Evolutionary conservation across 2,329 filamentous ascomycete genomes (phyloP), one percentile per base, ranked within the genome.

Genomic region (Colletotrichum sublineola): DNA sequence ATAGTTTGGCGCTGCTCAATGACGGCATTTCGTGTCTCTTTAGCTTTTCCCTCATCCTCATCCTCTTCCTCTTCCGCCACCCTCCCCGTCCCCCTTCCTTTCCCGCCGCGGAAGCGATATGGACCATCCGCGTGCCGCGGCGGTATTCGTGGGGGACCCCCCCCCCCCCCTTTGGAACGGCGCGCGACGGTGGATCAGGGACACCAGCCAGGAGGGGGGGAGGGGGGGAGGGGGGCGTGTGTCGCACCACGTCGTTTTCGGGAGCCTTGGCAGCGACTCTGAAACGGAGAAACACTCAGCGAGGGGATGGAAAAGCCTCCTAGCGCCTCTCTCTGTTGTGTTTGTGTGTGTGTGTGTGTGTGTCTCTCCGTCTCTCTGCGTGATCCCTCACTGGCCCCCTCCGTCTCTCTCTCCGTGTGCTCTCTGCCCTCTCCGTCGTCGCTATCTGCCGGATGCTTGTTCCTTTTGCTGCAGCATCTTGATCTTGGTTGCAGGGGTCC

Each of bases 211-310:
- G 31, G 15, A 15, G 57, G 40, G 5, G 57, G 29, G 2, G 42
- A 3, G 15, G 29, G 58, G 40, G 29, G 9, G 40, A 18, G 5
- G 31, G 67, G 53, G n/a, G 15, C 9, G 29, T 24, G 24, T 36
- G 69, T 72, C 69, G 60, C 69, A 72, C 69, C 55, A 72, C 48
- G 9, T 55, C 40, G 40, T 48, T 72, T 65, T 65, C 52, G 69
- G 66, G 58, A 33, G 24, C n/a, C 69, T 72, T 69, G 69, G 69
- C 69, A 65, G 42, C 4, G 38, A 36, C 11, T 63, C 69, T 72
- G 69, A 72, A 72, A 72, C 69, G 3, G 55, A 60, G 60, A 72
- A 72, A 72, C 69, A 63, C 24, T 40, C 69, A 62, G 31, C 64
- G 29, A 24, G 33, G n/a, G 58, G 20, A 48, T 24, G 9, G 44